phyloP scores from a whole-genome alignment of 2,329 filamentous ascomycete species.

The Phialemonium atrogriseum region DNA sequence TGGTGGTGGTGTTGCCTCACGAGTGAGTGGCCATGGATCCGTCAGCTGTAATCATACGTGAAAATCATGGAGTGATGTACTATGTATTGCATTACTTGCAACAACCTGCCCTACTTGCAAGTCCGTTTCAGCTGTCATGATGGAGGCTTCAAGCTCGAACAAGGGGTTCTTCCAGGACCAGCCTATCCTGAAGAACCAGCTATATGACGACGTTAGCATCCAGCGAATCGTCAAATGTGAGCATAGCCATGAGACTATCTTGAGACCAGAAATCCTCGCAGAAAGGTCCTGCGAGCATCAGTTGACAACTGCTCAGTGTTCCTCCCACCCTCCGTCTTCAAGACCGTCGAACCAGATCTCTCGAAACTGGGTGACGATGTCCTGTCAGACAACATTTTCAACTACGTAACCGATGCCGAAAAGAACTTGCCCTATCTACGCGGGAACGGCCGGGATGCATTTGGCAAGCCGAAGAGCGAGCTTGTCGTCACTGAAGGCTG shows the following conservation, averaged over 20 bases:
- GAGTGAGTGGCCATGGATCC: too few species aligned
- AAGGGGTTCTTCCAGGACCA: conserved; percentile 48
- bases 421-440: conserved; percentile 52
- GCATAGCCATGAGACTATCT: conserved; percentile 7
- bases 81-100: too few species aligned
- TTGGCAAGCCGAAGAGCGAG: conserved; percentile 50
- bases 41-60: too few species aligned
- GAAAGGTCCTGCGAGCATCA: too few species aligned
- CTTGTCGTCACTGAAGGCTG: conserved; percentile 61
- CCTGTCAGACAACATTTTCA: conserved; percentile 44
- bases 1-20: too few species aligned
- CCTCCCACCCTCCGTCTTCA: conserved; percentile 30
- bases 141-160: conserved; percentile 36
- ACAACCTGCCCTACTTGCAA: too few species aligned
- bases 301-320: conserved; percentile 31
- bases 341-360: conserved; percentile 33
- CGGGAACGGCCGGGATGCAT: conserved; percentile 49
- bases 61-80: too few species aligned
- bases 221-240: conserved; percentile 43
- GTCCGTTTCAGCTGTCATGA: too few species aligned
- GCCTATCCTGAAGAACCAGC: conserved; percentile 46
- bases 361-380: conserved; percentile 41
- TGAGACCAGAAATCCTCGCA: neutral
- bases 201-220: conserved; percentile 44
- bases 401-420: conserved; percentile 56